Conservation (phyloP, 2,329 filamentous ascomycete species). For the Dothidotthia symphoricarpi region DNA sequence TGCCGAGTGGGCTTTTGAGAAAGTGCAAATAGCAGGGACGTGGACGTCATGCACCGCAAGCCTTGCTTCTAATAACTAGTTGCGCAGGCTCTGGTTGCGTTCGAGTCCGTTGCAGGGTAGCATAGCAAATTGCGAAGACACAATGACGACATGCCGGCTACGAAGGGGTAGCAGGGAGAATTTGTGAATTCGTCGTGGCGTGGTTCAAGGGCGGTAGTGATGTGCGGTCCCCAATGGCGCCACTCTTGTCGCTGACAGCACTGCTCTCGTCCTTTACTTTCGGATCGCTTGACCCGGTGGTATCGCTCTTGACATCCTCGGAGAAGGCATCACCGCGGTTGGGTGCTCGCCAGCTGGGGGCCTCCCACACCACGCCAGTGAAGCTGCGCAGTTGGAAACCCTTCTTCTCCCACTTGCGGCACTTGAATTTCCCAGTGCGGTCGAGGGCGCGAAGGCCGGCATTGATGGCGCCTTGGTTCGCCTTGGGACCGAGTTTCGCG, state of each 20-base stretch:
- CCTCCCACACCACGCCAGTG: constrained; percentile 79
- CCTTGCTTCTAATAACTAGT: too few species aligned
- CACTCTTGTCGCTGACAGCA: constrained; percentile 61
- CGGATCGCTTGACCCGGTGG: constrained; percentile 55
- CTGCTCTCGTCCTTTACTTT: constrained; percentile 60
- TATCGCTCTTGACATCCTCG: constrained; percentile 60
- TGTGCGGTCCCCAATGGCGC: constrained; percentile 48
- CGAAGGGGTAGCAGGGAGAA: constrained; percentile 38
- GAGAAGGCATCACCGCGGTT: constrained; percentile 55
- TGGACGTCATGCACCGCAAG: too few species aligned
- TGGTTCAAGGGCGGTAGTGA: constrained; percentile 47
- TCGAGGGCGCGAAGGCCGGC: constrained; percentile 92
- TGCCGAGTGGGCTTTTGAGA: too few species aligned
- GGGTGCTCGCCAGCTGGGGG: constrained; percentile 81
- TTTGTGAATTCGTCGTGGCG: constrained; percentile 52
- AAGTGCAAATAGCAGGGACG: too few species aligned
- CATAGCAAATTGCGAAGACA: neutral
- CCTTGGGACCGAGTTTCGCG: constrained; percentile 92
- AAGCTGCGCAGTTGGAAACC: constrained; percentile 87
- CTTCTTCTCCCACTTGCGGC: constrained; percentile 85
- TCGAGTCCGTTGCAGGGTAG: too few species aligned
- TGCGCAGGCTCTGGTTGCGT: too few species aligned
- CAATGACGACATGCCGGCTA: constrained; percentile 7
- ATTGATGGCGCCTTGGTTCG: constrained; percentile 96
- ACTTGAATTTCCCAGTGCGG: constrained; percentile 77